phyloP scores from a whole-genome alignment of 2,329 filamentous ascomycete genomes.

The Lasiodiplodia sp. region DNA sequence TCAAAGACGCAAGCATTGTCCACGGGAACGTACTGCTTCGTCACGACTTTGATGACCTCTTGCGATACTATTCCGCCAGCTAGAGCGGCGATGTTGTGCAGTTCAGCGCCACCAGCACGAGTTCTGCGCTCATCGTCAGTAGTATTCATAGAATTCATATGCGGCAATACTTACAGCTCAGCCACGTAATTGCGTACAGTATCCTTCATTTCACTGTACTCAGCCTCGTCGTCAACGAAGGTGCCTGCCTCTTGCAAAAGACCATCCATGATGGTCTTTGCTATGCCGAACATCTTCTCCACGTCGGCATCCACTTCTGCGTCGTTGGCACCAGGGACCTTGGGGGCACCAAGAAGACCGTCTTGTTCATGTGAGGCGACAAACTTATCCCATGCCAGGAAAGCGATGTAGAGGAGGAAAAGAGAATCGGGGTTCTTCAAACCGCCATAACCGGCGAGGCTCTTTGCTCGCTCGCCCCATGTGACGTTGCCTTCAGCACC shows the following conservation, averaged over 20 bases:
- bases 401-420: conserved; percentile 58
- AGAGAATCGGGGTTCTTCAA: conserved; percentile 50
- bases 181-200: conserved; percentile 47
- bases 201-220: conserved; percentile 48
- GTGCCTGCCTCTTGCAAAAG: conserved; percentile 53
- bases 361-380: conserved; percentile 50
- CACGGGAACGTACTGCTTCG: conserved; percentile 70
- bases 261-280: conserved; percentile 50
- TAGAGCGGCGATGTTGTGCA: conserved; percentile 90
- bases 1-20: conserved; percentile 71
- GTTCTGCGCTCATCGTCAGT: conserved; percentile 13
- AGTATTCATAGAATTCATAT: no score
- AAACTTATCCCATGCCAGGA: conserved; percentile 59
- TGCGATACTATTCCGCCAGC: conserved; percentile 95
- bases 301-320: conserved; percentile 45
- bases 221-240: conserved; percentile 49
- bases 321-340: conserved; percentile 47
- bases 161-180: conserved; percentile 51
- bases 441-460: conserved; percentile 25
- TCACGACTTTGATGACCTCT: conserved; percentile 89
- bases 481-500: conserved; percentile 50
- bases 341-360: conserved; percentile 42
- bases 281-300: conserved; percentile 53
- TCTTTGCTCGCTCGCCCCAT: conserved; percentile 58
- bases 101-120: conserved; percentile 80